Evolutionary conservation across 108 stramenopile genomes (phyloP).

Genomic region (Cyclotella atomus): DNA sequence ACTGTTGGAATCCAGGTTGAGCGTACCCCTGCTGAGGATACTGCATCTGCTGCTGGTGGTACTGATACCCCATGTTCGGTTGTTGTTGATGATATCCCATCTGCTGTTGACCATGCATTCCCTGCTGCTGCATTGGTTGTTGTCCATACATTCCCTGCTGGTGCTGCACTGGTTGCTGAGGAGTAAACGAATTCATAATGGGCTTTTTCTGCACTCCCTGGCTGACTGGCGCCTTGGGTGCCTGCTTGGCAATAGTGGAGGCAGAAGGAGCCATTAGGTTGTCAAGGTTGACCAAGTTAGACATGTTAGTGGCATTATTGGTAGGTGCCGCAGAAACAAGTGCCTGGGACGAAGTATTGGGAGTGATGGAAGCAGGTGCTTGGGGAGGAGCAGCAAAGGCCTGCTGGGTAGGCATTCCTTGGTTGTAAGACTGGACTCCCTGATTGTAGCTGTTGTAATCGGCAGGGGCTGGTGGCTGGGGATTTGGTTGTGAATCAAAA

Average conservation of each 20-base stretch:
- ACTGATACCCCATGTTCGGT: background rate
- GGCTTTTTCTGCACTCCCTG: conserved; percentile 23
- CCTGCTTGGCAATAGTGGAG: conserved; percentile 9
- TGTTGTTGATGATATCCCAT: conserved; percentile 6
- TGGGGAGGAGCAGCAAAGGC: conserved; percentile 6
- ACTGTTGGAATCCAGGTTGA: background rate
- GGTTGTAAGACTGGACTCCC: conserved; percentile 4
- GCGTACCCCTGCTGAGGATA: conserved; percentile 12
- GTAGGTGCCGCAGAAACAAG: conserved; percentile 7
- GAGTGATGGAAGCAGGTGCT: conserved; percentile 17
- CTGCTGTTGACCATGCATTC: conserved; percentile 15
- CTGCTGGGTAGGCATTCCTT: conserved; percentile 1
- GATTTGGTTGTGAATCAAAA: background rate
- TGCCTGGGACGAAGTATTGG: conserved; percentile 2
- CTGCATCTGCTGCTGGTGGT: background rate
- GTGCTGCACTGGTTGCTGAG: conserved; percentile 1
- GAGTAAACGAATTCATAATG: conserved; percentile 35
- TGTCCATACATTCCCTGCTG: conserved; percentile 14
- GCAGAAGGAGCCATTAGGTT: conserved; percentile 21
- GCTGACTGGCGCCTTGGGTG: background rate
- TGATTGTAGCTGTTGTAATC: background rate
- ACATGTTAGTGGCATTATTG: conserved; percentile 7
- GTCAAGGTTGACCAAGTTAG: conserved; percentile 36
- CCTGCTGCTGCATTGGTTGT: background rate
- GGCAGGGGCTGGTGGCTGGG: background rate